These are phyloP conservation scores for Fusarium sp. DNA, from an alignment of 2,329 filamentous ascomycete genomes.

Conservation along the genomic window DNA sequence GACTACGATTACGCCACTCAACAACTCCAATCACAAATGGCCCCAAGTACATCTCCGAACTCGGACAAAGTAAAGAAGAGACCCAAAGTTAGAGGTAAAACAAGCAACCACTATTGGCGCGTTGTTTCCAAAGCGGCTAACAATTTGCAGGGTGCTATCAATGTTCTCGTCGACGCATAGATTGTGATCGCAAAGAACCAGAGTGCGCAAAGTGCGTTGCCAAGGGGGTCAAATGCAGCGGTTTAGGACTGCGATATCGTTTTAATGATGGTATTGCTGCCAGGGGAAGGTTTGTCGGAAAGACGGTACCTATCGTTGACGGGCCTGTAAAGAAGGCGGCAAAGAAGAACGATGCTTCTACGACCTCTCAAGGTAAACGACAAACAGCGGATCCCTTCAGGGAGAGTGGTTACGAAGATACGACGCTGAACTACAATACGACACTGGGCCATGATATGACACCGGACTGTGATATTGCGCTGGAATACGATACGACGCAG, in stretches of 20 bases:
- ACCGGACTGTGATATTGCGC: no score
- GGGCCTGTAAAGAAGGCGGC: not conserved
- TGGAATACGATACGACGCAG: no score
- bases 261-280: slow-evolving; percentile 44
- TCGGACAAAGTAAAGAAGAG: slow-evolving; percentile 26
- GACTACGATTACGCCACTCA: not conserved
- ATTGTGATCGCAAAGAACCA: slow-evolving; percentile 41
- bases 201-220: slow-evolving; percentile 36
- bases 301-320: slow-evolving; percentile 27
- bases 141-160: slow-evolving; percentile 36
- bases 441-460: not conserved
- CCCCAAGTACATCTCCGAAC: not conserved
- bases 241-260: slow-evolving; percentile 37
- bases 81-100: slow-evolving; percentile 33
- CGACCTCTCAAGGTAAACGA: not conserved
- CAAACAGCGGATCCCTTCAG: slow-evolving; percentile 5
- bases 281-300: slow-evolving; percentile 38
- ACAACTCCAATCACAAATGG: not conserved
- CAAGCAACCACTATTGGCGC: fast-evolving
- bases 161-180: slow-evolving; percentile 42
- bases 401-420: slow-evolving; percentile 13
- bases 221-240: slow-evolving; percentile 41
- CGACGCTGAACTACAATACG: no score
- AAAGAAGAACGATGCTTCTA: fast-evolving
- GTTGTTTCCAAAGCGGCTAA: not conserved